Conservation (phyloP, 2,329 filamentous ascomycete species). For the Fusarium succisae region DNA sequence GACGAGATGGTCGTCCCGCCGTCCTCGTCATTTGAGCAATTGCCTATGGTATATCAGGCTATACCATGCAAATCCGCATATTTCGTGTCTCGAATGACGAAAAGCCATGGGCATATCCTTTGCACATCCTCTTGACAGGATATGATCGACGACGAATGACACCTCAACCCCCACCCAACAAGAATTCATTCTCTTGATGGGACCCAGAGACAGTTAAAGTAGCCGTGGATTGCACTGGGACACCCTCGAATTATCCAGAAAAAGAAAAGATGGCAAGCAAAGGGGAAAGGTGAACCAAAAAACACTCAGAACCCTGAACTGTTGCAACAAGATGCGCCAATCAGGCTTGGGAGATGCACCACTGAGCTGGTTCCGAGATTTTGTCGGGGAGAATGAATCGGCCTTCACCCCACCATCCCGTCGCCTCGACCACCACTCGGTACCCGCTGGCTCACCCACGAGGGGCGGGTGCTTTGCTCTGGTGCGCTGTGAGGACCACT, state of each 20-base stretch:
- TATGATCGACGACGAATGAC: constrained; percentile 36
- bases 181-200: constrained; percentile 18
- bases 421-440: constrained; percentile 25
- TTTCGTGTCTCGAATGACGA: constrained; percentile 16
- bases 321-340: constrained; percentile 26
- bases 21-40: background rate
- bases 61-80: constrained; percentile 7
- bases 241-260: constrained; percentile 18
- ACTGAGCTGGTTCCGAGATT: constrained; percentile 42
- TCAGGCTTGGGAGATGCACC: constrained; percentile 29
- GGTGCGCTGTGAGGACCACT: constrained; percentile 22
- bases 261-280: constrained; percentile 20
- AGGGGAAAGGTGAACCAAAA: constrained; percentile 21
- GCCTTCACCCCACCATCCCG: constrained; percentile 31
- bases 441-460: constrained; percentile 36
- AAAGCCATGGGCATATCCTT: constrained; percentile 9
- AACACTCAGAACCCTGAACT: constrained; percentile 29
- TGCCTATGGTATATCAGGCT: background rate
- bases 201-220: constrained; percentile 15
- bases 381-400: constrained; percentile 41
- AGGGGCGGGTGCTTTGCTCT: constrained; percentile 29
- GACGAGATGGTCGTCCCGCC: background rate
- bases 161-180: constrained; percentile 20
- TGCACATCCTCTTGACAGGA: constrained; percentile 25
- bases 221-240: background rate